Base-by-base conservation (phyloP, 176 grass and related monocot species). In the Lolium rigidum region DNA sequence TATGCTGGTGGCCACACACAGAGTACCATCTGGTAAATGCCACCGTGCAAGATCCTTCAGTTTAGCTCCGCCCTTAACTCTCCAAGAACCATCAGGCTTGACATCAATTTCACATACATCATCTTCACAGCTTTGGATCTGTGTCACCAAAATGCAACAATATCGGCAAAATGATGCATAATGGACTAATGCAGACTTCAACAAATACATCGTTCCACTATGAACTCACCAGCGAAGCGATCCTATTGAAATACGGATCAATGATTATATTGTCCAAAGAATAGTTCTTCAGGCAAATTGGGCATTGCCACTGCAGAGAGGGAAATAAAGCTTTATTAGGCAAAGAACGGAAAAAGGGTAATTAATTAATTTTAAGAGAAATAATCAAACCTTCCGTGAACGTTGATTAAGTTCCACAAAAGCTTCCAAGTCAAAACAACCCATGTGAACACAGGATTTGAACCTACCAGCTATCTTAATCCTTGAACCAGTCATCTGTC, bases 401-500 rank as follows among this genome's bases (percentile, higher is more conserved):
- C 92, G 90, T 43, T 88, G 86, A 78, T 92, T 95, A 38, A 98
- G 87, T 81, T 93, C 88, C 68, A 98, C 87, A 87, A 98, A 98
- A 88, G 96, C 89, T 92, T 95, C 97, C 71, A 98, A 89, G 91
- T 98, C 91, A 88, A 98, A 98, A 84, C 97, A 95, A 68, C 94
- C 88, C 92, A 98, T 91, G 82, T 98, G 97, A 78, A 88, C 84
- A 83, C 92, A 98, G 41, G 89, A 83, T 75, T 95, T 95, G 85
- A 98, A 98, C 79, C 96, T 92, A 55, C 93, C 97, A 65, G 97
- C 97, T 81, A 88, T 87, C 85, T 80, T 94, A 49, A 98, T 98
- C 66, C 97, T 90, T 78, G 88, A 94, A 61, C 88, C 94, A 84
- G 91, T 95, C 90, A 95, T 94, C 97, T 98, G 82, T 54, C 68